These are phyloP conservation scores for Cryptococcus sp. DNA, from an alignment of 1,284 basidiomycete species.

Conservation along the genomic window DNA sequence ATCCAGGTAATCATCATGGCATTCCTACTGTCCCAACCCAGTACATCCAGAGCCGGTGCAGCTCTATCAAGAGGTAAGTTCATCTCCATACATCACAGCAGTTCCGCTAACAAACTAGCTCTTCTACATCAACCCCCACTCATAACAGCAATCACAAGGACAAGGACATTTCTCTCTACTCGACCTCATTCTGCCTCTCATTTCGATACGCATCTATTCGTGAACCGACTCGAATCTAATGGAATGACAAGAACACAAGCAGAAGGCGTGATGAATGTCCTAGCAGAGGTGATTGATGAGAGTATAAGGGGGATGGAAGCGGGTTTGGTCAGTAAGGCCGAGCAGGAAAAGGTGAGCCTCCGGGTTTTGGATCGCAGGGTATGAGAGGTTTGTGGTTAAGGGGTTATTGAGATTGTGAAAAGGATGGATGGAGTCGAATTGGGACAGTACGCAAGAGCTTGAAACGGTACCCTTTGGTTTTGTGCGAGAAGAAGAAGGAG, in stretches of 20 bases:
- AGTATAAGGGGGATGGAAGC: constrained; percentile 88
- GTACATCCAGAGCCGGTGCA: constrained; percentile 29
- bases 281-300: constrained; percentile 93
- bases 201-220: constrained; percentile 92
- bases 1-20: constrained; percentile 10
- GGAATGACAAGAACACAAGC: constrained; percentile 83
- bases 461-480: too few relatives aligned
- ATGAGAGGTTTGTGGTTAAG: too few relatives aligned
- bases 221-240: constrained; percentile 78
- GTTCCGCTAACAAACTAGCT: background rate
- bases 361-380: background rate
- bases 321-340: constrained; percentile 87
- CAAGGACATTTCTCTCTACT: background rate
- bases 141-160: background rate
- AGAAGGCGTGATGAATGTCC: constrained; percentile 89
- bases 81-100: background rate
- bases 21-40: constrained; percentile 28
- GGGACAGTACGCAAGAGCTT: too few relatives aligned
- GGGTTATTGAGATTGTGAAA: too few relatives aligned
- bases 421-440: too few relatives aligned
- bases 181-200: constrained; percentile 47
- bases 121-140: background rate
- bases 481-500: too few relatives aligned
- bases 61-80: constrained; percentile 23
- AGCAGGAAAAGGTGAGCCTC: constrained; percentile 78